These are phyloP conservation scores for Aspergillus bridgeri DNA, from an alignment of 495 filamentous ascomycete genomes.

Conservation along the genomic window DNA sequence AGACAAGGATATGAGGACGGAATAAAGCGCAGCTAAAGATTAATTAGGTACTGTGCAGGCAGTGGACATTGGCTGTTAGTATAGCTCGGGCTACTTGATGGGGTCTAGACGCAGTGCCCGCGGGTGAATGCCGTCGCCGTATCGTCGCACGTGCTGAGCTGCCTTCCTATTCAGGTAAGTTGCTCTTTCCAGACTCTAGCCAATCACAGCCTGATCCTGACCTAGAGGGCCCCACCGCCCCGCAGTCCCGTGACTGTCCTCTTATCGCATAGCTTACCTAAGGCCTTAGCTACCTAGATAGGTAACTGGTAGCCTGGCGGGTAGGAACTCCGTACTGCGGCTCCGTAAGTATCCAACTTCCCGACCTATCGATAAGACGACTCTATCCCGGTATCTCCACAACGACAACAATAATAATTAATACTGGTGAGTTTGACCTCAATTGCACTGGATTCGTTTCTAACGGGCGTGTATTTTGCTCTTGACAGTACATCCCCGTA, in stretches of 20 bases:
- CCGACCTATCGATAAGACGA: no score
- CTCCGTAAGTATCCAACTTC: no score
- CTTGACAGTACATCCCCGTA: neutral
- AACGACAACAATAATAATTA: no score
- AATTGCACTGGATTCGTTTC: neutral
- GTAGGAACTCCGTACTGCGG: no score
- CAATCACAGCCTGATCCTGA: neutral
- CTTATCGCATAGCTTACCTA: no score
- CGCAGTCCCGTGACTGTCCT: no score
- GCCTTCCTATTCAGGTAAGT: neutral
- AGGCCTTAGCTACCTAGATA: no score
- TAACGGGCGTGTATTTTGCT: neutral
- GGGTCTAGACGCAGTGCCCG: neutral
- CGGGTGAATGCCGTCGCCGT: constrained; percentile 1
- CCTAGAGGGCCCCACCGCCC: neutral
- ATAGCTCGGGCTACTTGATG: neutral
- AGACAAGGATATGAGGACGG: neutral
- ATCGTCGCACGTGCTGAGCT: constrained; percentile 15
- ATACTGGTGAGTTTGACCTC: neutral
- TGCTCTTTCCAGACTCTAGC: neutral
- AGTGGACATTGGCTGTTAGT: neutral
- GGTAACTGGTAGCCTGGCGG: no score
- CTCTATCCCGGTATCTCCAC: no score
- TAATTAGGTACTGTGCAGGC: no score
- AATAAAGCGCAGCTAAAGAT: neutral